Base-by-base conservation (phyloP, 169 alveolate species). In the Neospora caninum region DNA sequence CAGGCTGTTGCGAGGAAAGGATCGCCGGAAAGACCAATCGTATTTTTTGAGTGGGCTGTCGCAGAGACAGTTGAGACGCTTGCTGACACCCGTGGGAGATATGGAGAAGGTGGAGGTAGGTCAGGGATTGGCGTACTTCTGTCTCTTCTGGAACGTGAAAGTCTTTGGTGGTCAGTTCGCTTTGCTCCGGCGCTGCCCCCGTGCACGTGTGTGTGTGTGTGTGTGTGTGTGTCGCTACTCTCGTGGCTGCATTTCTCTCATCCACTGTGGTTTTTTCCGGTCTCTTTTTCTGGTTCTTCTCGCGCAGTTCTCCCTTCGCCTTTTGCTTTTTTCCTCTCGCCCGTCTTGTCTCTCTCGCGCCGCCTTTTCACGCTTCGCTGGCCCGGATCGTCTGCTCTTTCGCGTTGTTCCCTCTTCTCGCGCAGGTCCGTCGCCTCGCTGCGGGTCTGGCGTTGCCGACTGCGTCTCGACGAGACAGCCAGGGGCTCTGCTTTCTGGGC, bases 401-500 rank as follows among this genome's bases (percentile, higher is more conserved):
- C 10, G 86, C n/a, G 45, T 78, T 43, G 9, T n/a, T 78, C 22
- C 86, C 22, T 36, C 64, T 49, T 39, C 18, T 20, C 25, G 9
- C 64, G 89, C 96, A 96, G 97, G 97, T 97, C 84, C 95, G 98
- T 31, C 92, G 73, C 49, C 80, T 95, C 38, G 98, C 98, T 49
- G 91, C 86, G 20, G 83, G 88, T 18, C 69, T 88, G 43, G 89
- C 91, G 18, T 93, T 97, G 43, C 93, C 96, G 31, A 94, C 97
- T 1, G 94, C 94, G 34, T 80, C 67, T 73, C 96, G 97, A 69
- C 94, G 93, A 92, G 98, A 97, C 73, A 96, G 97, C 29, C 94
- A 95, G 58, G 98, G 98, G 36, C 93, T 97, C 34, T 97, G 98
- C 70, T 97, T 97, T 84, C 80, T 97, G 91, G 97, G 97, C 45